These are phyloP conservation scores for Dimargaris cristalligena DNA, from an alignment of 192 early-diverging fungal species.

Conservation along the genomic window DNA sequence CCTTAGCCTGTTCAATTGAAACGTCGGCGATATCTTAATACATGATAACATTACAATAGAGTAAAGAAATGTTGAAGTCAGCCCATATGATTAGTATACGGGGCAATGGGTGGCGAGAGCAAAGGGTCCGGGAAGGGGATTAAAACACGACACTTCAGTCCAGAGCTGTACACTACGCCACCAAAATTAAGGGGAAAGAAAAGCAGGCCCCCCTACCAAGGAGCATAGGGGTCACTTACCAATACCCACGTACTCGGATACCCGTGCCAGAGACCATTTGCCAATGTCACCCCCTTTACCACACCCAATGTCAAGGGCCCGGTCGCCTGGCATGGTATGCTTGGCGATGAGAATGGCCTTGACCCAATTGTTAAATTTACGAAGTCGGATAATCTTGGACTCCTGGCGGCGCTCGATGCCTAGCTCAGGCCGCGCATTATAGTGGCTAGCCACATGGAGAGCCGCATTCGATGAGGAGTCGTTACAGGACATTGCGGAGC, in stretches of 20 bases:
- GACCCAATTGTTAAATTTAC: constrained; percentile 94
- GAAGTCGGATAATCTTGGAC: constrained; percentile 70
- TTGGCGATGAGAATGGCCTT: constrained; percentile 72
- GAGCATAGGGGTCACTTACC: constrained; percentile 31
- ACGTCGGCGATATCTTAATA: constrained; percentile 67
- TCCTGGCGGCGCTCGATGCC: constrained; percentile 55
- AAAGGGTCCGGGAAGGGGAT: neutral
- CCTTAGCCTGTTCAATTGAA: constrained; percentile 65
- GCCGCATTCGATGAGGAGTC: too few species aligned
- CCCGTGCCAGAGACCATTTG: constrained; percentile 58
- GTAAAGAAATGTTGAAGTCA: constrained; percentile 10
- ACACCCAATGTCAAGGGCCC: constrained; percentile 81
- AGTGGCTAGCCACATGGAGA: constrained; percentile 52
- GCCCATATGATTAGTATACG: neutral
- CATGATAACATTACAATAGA: constrained; percentile 5
- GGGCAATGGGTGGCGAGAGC: neutral
- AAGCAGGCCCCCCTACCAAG: neutral
- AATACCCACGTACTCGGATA: constrained; percentile 59
- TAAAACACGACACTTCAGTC: neutral
- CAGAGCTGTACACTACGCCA: neutral
- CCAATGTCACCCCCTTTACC: constrained; percentile 87
- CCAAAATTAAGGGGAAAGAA: too few species aligned
- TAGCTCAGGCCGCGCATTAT: constrained; percentile 71
- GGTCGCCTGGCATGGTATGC: constrained; percentile 32
- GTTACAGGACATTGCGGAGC: too few species aligned